Evolutionary conservation across 805 yeast genomes (phyloP).

Genomic region (Metschnikowia arizonensis): DNA sequence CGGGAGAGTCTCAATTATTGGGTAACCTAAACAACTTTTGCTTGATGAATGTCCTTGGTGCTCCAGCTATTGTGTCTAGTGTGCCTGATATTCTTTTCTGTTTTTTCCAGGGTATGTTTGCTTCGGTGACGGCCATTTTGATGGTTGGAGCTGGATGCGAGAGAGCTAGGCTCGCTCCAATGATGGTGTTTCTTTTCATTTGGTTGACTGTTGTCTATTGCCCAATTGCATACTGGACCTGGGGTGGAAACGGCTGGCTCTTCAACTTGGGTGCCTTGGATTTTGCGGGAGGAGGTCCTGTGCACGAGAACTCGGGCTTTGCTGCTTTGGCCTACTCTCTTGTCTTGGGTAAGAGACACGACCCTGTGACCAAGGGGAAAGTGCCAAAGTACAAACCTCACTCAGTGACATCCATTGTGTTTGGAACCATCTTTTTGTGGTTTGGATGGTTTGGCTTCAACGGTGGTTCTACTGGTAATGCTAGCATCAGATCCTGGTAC

Average conservation of each 20-base stretch:
- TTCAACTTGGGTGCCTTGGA: conserved; percentile 78
- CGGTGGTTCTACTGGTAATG: conserved; percentile 96
- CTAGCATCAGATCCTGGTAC: conserved; percentile 90
- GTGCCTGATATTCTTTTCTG: conserved; percentile 91
- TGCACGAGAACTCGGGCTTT: conserved; percentile 90
- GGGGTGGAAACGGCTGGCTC: conserved; percentile 95
- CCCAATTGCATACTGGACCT: conserved; percentile 96
- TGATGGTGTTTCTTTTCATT: conserved; percentile 89
- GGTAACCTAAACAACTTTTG: conserved; percentile 83
- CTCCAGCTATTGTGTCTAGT: conserved; percentile 59
- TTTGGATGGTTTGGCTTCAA: conserved; percentile 99
- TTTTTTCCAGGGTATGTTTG: conserved; percentile 96
- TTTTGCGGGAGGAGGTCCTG: conserved; percentile 99
- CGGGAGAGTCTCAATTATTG: conserved; percentile 57
- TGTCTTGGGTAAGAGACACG: conserved; percentile 87
- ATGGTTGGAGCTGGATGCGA: conserved; percentile 98
- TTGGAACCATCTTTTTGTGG: conserved; percentile 94
- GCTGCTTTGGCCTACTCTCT: conserved; percentile 94
- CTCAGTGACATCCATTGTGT: conserved; percentile 81
- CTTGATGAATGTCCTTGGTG: conserved; percentile 76
- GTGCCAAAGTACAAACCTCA: conserved; percentile 93
- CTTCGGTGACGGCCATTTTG: conserved; percentile 85
- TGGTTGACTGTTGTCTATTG: conserved; percentile 96
- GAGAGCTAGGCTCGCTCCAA: conserved; percentile 92
- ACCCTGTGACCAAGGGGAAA: conserved; percentile 61